phyloP scores from a whole-genome alignment of 495 filamentous ascomycete species.

The Podospora pseudoanserina region DNA sequence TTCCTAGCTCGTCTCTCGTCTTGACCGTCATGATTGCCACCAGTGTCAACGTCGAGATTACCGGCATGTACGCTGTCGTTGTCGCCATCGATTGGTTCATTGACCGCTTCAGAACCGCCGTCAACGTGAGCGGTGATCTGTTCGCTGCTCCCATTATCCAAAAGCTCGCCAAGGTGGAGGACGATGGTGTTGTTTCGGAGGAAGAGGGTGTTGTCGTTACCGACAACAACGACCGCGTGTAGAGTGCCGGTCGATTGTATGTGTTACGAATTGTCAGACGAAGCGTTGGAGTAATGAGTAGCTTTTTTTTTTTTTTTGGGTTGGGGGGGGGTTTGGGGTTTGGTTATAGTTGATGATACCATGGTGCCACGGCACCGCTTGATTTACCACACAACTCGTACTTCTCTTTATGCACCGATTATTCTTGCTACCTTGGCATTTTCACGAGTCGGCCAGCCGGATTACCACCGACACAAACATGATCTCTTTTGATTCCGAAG shows the following conservation, averaged over 20 bases:
- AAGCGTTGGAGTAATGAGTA: background rate
- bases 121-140: constrained; percentile 33
- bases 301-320: too few relatives aligned
- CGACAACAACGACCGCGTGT: background rate
- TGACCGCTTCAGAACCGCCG: constrained; percentile 32
- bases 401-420: background rate
- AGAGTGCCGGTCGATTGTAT: background rate
- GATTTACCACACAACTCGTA: background rate
- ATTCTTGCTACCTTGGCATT: too few relatives aligned
- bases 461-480: too few relatives aligned
- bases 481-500: background rate
- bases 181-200: constrained; percentile 6
- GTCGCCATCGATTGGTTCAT: constrained; percentile 35
- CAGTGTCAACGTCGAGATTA: constrained; percentile 29
- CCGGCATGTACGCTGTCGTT: constrained; percentile 33
- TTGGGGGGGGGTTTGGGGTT: too few relatives aligned
- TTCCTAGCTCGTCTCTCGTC: constrained; percentile 33
- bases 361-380: background rate
- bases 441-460: background rate
- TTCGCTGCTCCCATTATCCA: constrained; percentile 23
- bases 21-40: constrained; percentile 35
- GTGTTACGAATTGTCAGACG: background rate
- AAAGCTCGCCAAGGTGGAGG: constrained; percentile 20
- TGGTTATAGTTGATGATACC: background rate
- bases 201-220: constrained; percentile 7